Conservation (phyloP, 768 basidiomycete genomes). For the Pleurotus platypus region DNA sequence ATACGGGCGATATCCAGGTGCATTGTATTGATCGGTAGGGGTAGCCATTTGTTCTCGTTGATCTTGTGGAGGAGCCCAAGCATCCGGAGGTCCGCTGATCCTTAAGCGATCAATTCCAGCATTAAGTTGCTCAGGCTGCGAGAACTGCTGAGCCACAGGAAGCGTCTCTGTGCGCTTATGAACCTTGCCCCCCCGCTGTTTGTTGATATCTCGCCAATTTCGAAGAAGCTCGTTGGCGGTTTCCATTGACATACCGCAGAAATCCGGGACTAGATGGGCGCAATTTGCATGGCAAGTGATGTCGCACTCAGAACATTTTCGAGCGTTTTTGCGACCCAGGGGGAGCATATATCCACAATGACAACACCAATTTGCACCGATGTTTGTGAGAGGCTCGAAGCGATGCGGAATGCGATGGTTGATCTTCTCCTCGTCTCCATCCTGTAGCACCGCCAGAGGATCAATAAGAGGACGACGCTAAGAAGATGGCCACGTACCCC, state of each 20-base stretch:
- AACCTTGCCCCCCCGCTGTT: constrained; percentile 49
- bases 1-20: background rate
- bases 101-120: constrained; percentile 43
- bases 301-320: constrained; percentile 93
- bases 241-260: constrained; percentile 99
- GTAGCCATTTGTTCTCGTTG: constrained; percentile 36
- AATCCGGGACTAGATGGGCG: constrained; percentile 97
- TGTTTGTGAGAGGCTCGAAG: constrained; percentile 94
- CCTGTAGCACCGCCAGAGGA: constrained; percentile 39
- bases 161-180: constrained; percentile 22
- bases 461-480: background rate
- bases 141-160: constrained; percentile 29
- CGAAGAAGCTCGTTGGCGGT: constrained; percentile 91
- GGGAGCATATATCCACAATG: constrained; percentile 99
- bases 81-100: constrained; percentile 35
- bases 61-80: constrained; percentile 20
- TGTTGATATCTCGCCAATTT: constrained; percentile 90
- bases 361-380: constrained; percentile 99
- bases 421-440: constrained; percentile 97
- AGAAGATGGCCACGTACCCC: constrained; percentile 56
- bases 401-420: constrained; percentile 99
- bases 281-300: constrained; percentile 97
- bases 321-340: constrained; percentile 93
- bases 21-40: constrained; percentile 14
- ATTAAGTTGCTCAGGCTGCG: constrained; percentile 25